Base-by-base conservation (phyloP, 495 filamentous ascomycete genomes). In the Penicillium pancosmium region DNA sequence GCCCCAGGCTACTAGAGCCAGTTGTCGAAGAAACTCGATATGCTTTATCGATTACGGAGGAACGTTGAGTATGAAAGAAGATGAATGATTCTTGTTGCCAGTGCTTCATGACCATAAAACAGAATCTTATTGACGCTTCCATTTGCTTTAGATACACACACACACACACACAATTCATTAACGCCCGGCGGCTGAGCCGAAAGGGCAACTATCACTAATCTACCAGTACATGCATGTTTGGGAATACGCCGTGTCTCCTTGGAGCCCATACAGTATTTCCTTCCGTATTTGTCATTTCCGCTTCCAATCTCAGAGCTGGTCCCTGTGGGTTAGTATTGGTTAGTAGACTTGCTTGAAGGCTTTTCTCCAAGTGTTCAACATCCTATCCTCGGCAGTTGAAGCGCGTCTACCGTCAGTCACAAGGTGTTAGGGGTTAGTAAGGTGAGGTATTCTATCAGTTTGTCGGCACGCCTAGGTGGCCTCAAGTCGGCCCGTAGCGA, bases 401-500 rank as follows among this genome's bases (percentile, higher is more conserved):
- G 50, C 50, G 50, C 50, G 50, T 52, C 50, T 52, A 68, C 54
- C 66, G 50, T 61, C 60, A 57, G 49, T 33, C 52, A 64, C 55
- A 34, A 62, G 65, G 59, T 57, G 55, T 52, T 62, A 59, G 54
- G 51, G 61, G 40, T 62, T 33, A 59, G 53, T 48, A 34, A 58
- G 52, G 18, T 44, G 49, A 40, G 50, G 53, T 60, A 18, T 50
- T 57, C 57, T 40, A 35, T 59, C 13, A 34, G 48, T 61, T 63
- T 12, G 50, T 56, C 54, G 51, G 55, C 41, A 55, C 40, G 46
- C 44, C 64, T 59, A 66, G 55, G 64, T 55, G 53, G 50, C 56
- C 19, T 75, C 67, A 23, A 76, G 68, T 63, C 70, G 70, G 57
- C 69, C 69, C 35, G 68, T 78, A 31, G 66, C 57, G 54, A 76